Percentiles rank a stretch among this genome's conserved stretches.
Evolutionary conservation across 305 asterid species (phyloP).

Genomic region (Withania somnifera): DNA sequence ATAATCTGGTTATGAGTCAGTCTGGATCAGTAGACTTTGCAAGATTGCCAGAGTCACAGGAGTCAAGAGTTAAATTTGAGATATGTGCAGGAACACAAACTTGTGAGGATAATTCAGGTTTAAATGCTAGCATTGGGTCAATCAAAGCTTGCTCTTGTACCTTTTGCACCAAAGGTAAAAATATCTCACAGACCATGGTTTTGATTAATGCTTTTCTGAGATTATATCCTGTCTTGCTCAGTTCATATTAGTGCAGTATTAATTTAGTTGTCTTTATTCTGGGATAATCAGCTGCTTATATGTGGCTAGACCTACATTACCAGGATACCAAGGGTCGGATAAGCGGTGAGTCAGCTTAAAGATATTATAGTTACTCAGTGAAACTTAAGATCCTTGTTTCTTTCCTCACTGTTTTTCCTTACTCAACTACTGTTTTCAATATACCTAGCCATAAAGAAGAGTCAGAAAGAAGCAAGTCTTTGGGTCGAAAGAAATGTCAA

Average conservation of each 20-base stretch:
- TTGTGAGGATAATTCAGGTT: constrained; percentile 27
- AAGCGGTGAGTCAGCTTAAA: constrained; percentile 35
- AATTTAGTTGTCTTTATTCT: constrained; percentile 4
- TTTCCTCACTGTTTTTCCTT: neutral
- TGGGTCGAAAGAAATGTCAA: constrained; percentile 50
- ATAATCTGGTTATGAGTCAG: constrained; percentile 47
- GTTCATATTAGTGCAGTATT: constrained; percentile 3
- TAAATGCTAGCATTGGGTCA: constrained; percentile 21
- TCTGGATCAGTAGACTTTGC: constrained; percentile 52
- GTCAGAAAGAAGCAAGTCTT: constrained; percentile 65
- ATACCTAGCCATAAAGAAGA: constrained; percentile 43
- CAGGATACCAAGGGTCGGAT: constrained; percentile 70
- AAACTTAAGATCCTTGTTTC: neutral
- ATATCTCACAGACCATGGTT: neutral
- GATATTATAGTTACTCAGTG: neutral
- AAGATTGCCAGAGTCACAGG: constrained; percentile 63
- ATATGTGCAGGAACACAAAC: constrained; percentile 26
- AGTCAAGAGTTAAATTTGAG: constrained; percentile 45
- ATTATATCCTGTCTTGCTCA: neutral
- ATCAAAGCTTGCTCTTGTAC: constrained; percentile 62
- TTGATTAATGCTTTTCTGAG: neutral
- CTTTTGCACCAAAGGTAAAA: constrained; percentile 75
- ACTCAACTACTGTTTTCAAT: neutral
- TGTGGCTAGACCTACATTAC: constrained; percentile 80
- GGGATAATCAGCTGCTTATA: constrained; percentile 50